Conservation (phyloP, 2,329 filamentous ascomycete species). For the Cercospora janseana region DNA sequence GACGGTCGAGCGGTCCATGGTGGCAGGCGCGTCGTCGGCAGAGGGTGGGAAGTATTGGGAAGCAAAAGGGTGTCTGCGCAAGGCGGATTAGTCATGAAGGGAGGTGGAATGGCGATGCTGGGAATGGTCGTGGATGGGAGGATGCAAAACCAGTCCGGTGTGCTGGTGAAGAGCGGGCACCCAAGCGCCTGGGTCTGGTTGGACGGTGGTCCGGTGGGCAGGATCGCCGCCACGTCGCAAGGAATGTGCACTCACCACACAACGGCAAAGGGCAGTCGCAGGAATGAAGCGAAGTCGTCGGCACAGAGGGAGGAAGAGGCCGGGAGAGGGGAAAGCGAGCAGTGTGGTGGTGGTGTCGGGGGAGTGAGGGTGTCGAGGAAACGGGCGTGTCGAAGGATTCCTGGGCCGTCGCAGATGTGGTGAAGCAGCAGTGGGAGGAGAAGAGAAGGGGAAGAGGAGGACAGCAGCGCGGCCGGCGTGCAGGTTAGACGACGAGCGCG, state of each 20-base stretch:
- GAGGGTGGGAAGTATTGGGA: neutral
- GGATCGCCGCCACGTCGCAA: constrained; percentile 13
- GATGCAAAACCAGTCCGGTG: constrained; percentile 18
- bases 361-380: neutral
- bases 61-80: too few relatives aligned
- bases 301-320: constrained; percentile 1
- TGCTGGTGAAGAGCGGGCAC: constrained; percentile 17
- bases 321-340: neutral
- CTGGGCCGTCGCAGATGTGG: too few relatives aligned
- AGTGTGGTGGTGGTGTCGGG: too few relatives aligned
- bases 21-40: neutral
- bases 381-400: too few relatives aligned
- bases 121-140: constrained; percentile 3
- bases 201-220: constrained; percentile 10
- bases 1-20: constrained; percentile 26
- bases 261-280: constrained; percentile 6
- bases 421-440: too few relatives aligned
- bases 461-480: too few relatives aligned
- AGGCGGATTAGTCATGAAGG: too few relatives aligned
- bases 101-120: constrained; percentile 7
- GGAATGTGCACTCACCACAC: constrained; percentile 12
- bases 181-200: constrained; percentile 11
- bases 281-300: neutral
- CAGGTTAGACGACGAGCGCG: too few relatives aligned
- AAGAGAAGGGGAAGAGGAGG: too few relatives aligned